Conservation (phyloP, 495 filamentous ascomycete genomes). For the Aspergillus leporis region DNA sequence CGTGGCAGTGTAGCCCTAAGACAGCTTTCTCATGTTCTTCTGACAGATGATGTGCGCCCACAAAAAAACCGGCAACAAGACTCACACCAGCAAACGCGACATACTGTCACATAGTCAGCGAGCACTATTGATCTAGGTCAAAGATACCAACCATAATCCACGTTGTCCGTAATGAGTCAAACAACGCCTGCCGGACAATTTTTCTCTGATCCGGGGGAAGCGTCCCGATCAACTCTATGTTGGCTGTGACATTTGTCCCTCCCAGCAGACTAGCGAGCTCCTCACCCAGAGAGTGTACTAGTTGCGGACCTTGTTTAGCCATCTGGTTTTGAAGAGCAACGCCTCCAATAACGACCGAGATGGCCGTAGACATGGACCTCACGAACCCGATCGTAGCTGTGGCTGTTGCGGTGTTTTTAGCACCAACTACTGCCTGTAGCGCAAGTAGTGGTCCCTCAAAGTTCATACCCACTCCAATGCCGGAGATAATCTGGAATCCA, state of each 20-base stretch:
- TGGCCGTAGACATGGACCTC: not conserved
- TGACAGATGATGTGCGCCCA: not conserved
- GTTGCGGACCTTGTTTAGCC: not conserved
- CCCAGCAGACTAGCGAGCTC: not conserved
- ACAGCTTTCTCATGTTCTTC: not conserved
- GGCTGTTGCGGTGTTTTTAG: constrained; percentile 37
- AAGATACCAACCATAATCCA: not conserved
- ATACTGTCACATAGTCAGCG: not conserved
- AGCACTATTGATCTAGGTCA: not conserved
- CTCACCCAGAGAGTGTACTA: not conserved
- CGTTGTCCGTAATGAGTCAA: not conserved
- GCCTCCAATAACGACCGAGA: constrained; percentile 10
- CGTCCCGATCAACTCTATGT: not conserved
- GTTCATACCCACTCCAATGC: constrained; percentile 64
- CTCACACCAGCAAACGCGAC: not conserved
- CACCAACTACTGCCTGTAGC: constrained; percentile 36
- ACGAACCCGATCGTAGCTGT: constrained; percentile 33
- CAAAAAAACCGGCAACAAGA: not conserved
- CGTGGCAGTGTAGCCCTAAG: not conserved
- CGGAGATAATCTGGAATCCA: constrained; percentile 50
- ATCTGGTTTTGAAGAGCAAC: constrained; percentile 9
- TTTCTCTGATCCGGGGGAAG: not conserved
- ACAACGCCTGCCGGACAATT: not conserved
- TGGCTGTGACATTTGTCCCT: not conserved
- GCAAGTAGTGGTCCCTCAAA: constrained; percentile 61